Evolutionary conservation across 257 asterid species (phyloP).

Genomic region (Solanum pinnatisectum): DNA sequence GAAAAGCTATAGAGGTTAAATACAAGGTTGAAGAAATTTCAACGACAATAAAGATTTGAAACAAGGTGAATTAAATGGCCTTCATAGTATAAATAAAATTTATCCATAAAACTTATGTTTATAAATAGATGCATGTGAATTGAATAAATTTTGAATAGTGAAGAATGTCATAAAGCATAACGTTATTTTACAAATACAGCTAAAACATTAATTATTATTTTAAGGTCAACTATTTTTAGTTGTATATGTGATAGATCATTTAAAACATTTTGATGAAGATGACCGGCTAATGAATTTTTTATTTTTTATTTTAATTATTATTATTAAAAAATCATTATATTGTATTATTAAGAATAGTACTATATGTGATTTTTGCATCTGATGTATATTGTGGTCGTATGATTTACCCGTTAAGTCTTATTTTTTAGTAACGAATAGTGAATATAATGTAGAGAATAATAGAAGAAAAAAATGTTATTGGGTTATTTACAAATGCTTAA

Average conservation of each 20-base stretch:
- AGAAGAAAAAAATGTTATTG: no score
- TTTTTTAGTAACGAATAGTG: not conserved
- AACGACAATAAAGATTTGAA: no score
- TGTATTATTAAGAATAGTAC: no score
- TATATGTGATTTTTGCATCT: not conserved
- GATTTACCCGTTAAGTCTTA: no score
- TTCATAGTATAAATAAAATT: no score
- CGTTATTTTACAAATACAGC: not conserved
- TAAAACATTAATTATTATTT: no score
- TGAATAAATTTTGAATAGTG: not conserved
- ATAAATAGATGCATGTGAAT: not conserved
- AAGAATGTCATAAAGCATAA: not conserved
- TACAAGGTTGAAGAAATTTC: no score
- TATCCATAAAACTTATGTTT: not conserved
- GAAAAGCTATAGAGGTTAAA: not conserved
- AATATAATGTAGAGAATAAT: no score
- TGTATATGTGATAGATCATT: not conserved
- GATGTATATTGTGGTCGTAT: not conserved
- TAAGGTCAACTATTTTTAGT: no score
- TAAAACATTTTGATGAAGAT: not conserved
- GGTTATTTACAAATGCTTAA: no score
- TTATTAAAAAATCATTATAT: no score
- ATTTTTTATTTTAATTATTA: no score
- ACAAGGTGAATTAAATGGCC: not conserved
- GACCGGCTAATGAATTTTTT: not conserved